Base-by-base conservation (phyloP, 768 basidiomycete genomes). In the Mycena vitilis region DNA sequence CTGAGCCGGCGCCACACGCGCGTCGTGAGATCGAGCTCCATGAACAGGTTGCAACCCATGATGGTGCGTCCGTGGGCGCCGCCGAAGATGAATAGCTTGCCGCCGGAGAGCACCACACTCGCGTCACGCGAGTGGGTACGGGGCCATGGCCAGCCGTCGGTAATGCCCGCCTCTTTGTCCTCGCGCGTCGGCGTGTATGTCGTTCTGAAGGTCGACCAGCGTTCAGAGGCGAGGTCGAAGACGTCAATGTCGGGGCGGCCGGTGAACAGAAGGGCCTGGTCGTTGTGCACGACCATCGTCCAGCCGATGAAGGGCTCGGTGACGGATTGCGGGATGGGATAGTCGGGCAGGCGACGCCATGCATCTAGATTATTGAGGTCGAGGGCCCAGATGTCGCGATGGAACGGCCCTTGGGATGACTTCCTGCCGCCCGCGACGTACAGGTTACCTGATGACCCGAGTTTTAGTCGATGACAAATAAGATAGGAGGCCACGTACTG, bases 61-160 rank as follows among this genome's bases (percentile, higher is more conserved):
- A 72, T 75, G 12, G 37, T 65, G 13, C 56, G 49, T 30, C 30
- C 30, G 60, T 80, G 77, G 2, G 69, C 71, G 6, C 83, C 83
- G 5, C 80, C 81, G 66, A 84, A 83, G 15, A 83, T 76, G 63
- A 82, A 81, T 1, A 84, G 59, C 52, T 78, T 81, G 37, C 75
- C 76, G 22, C 75, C 62, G 36, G 76, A 70, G 44, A 76, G 69
- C 45, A 77, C 74, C 62, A 73, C 71, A 0, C 74, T 71, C 22
- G 70, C 59, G 51, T 75, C 70, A 6, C 16, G 5, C 18, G 18
- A 18, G 38, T 53, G 44, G 65, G 60, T 47, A 16, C 38, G 68
- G 7, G 70, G 75, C 51, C 75, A 79, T 1, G 75, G 75, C 79
- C 78, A 79, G 20, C 42, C 58, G 18, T 66, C 71, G 4, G 53